Evolutionary conservation across 2,329 filamentous ascomycete species (phyloP).

Genomic region (Aspergillus sp.): DNA sequence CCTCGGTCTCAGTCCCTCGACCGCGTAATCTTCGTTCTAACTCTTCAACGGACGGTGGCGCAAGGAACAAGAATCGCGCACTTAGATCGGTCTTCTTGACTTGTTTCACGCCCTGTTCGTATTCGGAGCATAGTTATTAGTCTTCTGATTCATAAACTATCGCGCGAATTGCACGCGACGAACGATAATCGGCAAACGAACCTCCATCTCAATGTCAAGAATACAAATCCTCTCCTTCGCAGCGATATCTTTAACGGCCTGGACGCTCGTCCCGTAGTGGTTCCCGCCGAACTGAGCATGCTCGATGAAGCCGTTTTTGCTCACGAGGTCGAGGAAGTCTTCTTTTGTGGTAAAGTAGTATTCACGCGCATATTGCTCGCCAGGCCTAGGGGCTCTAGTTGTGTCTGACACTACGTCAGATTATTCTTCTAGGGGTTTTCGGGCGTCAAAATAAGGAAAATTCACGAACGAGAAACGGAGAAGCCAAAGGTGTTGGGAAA

Average conservation of each 20-base stretch:
- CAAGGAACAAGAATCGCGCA: conserved; percentile 81
- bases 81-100: conserved; percentile 73
- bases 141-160: no score
- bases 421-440: not conserved
- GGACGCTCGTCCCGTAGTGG: conserved; percentile 79
- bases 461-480: conserved; percentile 38
- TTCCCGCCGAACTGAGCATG: conserved; percentile 83
- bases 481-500: conserved; percentile 46
- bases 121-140: not conserved
- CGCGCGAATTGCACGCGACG: not conserved
- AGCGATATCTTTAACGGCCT: conserved; percentile 73
- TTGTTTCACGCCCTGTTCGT: conserved; percentile 76
- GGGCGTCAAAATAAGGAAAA: not conserved
- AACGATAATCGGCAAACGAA: conserved; percentile 27
- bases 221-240: conserved; percentile 73
- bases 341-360: conserved; percentile 75
- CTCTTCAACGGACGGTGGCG: conserved; percentile 72
- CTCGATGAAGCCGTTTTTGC: conserved; percentile 77
- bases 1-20: conserved; percentile 76
- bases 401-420: conserved; percentile 58
- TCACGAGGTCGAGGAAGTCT: conserved; percentile 67
- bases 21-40: conserved; percentile 74
- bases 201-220: conserved; percentile 96
- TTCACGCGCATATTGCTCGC: conserved; percentile 73
- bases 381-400: conserved; percentile 71